Conservation (phyloP, 768 basidiomycete genomes). For the Lanmaoa rubissima region DNA sequence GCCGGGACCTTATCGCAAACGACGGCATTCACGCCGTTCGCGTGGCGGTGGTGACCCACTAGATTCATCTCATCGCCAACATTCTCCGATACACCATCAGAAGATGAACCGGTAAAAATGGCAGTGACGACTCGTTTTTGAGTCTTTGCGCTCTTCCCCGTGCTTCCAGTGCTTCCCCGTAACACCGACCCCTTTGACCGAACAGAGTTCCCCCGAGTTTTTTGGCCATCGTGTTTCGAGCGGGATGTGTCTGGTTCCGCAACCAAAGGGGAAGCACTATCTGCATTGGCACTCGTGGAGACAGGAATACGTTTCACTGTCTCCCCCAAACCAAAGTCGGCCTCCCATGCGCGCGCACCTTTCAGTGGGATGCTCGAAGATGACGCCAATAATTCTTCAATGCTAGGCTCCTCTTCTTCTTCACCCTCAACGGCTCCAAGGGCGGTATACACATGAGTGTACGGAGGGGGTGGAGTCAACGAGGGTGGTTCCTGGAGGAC, state of each 20-base stretch:
- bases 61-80: not conserved
- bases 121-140: constrained; percentile 29
- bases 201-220: not conserved
- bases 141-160: constrained; percentile 4
- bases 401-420: constrained; percentile 26
- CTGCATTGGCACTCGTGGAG: not conserved
- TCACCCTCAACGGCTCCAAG: not conserved
- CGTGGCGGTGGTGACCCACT: not conserved
- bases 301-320: constrained; percentile 30
- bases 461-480: constrained; percentile 17
- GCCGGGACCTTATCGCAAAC: not conserved
- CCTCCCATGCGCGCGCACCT: constrained; percentile 34
- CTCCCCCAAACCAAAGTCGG: constrained; percentile 27
- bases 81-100: not conserved
- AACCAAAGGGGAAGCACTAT: not conserved
- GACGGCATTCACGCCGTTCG: not conserved
- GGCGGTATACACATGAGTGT: not conserved
- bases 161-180: constrained; percentile 8
- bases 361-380: constrained; percentile 19
- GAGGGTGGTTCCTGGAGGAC: constrained; percentile 1
- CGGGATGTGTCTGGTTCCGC: not conserved
- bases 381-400: constrained; percentile 29
- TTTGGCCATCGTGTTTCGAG: not conserved
- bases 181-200: not conserved
- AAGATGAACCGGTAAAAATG: constrained; percentile 25